Evolutionary conservation across 768 basidiomycete species (phyloP), one percentile per base, ranked within the genome.

Genomic region (Xerocomellus dryophilus): DNA sequence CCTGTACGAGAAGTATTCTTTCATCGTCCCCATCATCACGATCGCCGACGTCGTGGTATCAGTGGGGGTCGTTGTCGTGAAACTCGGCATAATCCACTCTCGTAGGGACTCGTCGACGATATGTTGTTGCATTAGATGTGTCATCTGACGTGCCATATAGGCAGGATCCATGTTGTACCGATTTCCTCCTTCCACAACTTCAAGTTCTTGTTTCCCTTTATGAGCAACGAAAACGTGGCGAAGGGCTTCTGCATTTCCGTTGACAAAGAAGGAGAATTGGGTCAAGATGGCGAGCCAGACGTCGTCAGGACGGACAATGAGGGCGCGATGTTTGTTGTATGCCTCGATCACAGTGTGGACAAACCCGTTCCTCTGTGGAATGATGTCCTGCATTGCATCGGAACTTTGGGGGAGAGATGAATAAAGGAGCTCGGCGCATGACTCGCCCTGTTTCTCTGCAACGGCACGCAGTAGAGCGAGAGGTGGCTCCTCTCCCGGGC

Each of bases 271-370:
- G 46, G 54, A 70, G 43, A 73, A 66, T 52, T 75, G 73, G 2
- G 60, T 56, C 50, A 68, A 27, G 49, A 64, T 58, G 29, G 61
- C 53, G 18, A 58, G 57, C 64, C 78, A 79, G 34, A 78, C 68
- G 58, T 79, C 77, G 46, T 79, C 78, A 1, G 77, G 78, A 10
- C 77, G 66, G n/a, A 78, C 56, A 38, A 74, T 58, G 25, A 79
- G 66, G 1, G 65, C 50, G 5, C 60, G 60, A 25, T 72, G 71
- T 5, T 53, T 21, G 49, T 64, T 69, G 48, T 68, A 69, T 0
- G 64, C 63, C 31, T 60, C 54, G 9, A 69, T 39, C 11, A 66
- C 58, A 4, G 68, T 69, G 21, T 64, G 48, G 15, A 67, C 65
- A 18, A 72, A 66, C n/a, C 66, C 70, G 25, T 72, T 62, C 2